Evolutionary conservation across 257 asterid genomes (phyloP), one percentile per base, ranked within the genome.

Genomic region (Mentha longifolia): DNA sequence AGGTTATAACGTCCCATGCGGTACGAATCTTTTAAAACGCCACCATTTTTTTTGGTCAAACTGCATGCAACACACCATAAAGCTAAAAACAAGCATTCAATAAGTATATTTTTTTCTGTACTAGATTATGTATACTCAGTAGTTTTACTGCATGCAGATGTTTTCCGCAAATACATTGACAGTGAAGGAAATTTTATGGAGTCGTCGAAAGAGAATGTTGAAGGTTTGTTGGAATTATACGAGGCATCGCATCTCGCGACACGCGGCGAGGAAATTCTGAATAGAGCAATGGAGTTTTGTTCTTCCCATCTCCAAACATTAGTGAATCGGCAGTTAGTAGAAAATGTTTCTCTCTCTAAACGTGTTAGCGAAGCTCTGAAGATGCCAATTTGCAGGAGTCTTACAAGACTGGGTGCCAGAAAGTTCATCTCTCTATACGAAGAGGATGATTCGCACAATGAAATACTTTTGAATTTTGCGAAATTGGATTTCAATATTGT

Each of bases 241-340:
- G 68, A 63, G 68, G 68, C 68, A 42, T 10, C 68, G 14, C 33
- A 63, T 20, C 14, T 42, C 6, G 55, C 39, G 15, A 14, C 25
- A 19, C 20, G 10, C 5, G 68, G 68, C 14, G 68, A 63, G 39
- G 55, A 63, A 22, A 42, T 63, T 19, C 54, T 63, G 4, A 55
- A 63, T 20, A 63, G 28, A 11, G 68, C 68, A 42, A 39, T 41
- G 37, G 37, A 66, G 43, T 66, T 49, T n/a, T 66, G 33, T 31
- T 31, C 61, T 0, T 66, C 60, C 16, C 71, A 66, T 50, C 71
- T 66, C 33, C 41, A 7, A 5, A 10, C 70, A 17, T 46, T 3
- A n/a, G 2, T 46, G 15, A 0, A 46, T 14, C 11, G 1, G 37
- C 37, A 33, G 37, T 3, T 33, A 2, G 5, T 8, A 3, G 13